Conservation (phyloP, 2,329 filamentous ascomycete genomes). For the Orbilia brochopaga region DNA sequence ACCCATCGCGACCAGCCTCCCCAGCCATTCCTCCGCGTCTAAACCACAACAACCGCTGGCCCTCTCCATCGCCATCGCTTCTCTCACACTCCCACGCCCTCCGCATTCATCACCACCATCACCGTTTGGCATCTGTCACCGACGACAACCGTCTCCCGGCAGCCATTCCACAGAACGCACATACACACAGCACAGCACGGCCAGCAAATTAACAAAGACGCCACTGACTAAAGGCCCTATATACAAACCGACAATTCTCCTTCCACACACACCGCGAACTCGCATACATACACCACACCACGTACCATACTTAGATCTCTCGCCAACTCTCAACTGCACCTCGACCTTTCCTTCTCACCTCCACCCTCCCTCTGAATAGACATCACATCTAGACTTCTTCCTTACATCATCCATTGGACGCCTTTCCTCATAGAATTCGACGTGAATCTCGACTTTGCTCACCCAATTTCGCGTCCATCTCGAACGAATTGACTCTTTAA, state of each 20-base stretch:
- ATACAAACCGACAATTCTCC: neutral
- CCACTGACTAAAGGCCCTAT: neutral
- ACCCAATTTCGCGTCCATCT: neutral
- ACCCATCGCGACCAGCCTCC: conserved; percentile 39
- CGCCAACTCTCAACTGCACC: conserved; percentile 8
- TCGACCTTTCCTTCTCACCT: neutral
- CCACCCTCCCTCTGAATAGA: conserved; percentile 5
- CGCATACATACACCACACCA: neutral
- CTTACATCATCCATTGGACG: conserved; percentile 7
- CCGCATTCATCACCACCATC: neutral
- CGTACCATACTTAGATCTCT: neutral
- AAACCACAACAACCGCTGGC: conserved; percentile 1
- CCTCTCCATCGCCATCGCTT: neutral
- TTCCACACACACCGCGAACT: neutral
- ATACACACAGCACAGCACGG: too few relatives aligned
- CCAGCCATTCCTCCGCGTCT: conserved; percentile 32
- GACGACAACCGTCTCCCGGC: conserved; percentile 4
- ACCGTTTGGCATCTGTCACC: conserved; percentile 7
- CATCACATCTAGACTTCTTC: neutral
- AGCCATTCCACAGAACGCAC: neutral
- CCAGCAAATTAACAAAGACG: neutral
- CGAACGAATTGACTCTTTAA: neutral
- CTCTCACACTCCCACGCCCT: neutral
- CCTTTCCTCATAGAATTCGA: conserved; percentile 8
- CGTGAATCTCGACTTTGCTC: conserved; percentile 13